These are phyloP conservation scores for Peronospora farinosa DNA, from an alignment of 352 stramenopile genomes.

Conservation along the genomic window DNA sequence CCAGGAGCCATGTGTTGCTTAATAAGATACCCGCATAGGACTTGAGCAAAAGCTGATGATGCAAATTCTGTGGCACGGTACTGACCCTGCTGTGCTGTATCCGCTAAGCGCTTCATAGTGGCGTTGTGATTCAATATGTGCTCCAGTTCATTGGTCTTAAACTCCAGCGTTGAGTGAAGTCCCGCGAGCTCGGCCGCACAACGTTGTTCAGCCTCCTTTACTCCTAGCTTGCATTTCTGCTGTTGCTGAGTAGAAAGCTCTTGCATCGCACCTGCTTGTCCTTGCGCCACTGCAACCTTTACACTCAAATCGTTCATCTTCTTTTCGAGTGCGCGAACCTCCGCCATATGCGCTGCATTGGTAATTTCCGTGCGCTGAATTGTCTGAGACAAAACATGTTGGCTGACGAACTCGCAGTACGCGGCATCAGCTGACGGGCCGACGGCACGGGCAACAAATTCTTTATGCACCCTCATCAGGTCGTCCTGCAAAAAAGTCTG, in stretches of 20 bases:
- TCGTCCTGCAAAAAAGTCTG: slow-evolving; percentile 55
- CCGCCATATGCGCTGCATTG: slow-evolving; percentile 68
- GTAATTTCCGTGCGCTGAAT: slow-evolving; percentile 74
- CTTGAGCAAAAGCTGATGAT: slow-evolving; percentile 53
- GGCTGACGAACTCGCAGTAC: slow-evolving; percentile 81
- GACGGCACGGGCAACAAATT: slow-evolving; percentile 56
- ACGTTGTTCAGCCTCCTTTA: slow-evolving; percentile 73
- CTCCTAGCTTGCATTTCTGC: slow-evolving; percentile 67
- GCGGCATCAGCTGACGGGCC: slow-evolving; percentile 73
- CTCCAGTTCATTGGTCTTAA: slow-evolving; percentile 84
- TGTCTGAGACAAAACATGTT: slow-evolving; percentile 59
- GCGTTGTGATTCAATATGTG: slow-evolving; percentile 85
- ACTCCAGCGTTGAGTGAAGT: slow-evolving; percentile 68
- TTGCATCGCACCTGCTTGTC: slow-evolving; percentile 76
- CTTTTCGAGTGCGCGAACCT: slow-evolving; percentile 70
- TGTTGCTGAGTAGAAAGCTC: slow-evolving; percentile 71
- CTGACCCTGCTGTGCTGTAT: slow-evolving; percentile 80
- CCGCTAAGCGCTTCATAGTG: slow-evolving; percentile 78
- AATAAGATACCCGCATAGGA: slow-evolving; percentile 81
- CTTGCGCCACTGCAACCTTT: slow-evolving; percentile 73
- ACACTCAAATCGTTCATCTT: slow-evolving; percentile 79
- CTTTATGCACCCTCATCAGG: slow-evolving; percentile 41
- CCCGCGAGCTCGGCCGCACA: slow-evolving; percentile 57
- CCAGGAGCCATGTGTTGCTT: slow-evolving; percentile 68
- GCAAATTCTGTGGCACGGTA: slow-evolving; percentile 83